Percentiles rank a stretch among this genome's conserved stretches.
Evolutionary conservation across 306 rosid species (phyloP).

Genomic region (Vachellia pachyceras): DNA sequence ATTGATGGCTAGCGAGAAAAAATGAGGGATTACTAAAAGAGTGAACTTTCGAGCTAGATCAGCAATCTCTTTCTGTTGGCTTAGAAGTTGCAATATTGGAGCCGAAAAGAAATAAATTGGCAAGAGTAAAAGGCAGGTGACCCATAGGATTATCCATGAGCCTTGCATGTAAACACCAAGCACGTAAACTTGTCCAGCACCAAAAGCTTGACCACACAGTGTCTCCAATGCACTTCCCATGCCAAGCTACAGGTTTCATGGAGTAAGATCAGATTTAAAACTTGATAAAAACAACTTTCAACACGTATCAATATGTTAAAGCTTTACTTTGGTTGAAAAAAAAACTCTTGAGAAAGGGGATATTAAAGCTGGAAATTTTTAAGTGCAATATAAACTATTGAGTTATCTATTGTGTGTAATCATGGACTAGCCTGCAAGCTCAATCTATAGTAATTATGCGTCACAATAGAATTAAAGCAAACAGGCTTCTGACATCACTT

Average conservation of each 20-base stretch:
- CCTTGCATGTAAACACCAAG: conserved; percentile 95
- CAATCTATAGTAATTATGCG: not conserved
- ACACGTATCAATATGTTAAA: not conserved
- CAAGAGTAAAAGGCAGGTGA: conserved; percentile 54
- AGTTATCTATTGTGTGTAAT: not conserved
- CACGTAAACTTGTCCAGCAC: conserved; percentile 73
- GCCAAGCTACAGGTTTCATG: conserved; percentile 60
- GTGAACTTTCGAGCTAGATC: conserved; percentile 71
- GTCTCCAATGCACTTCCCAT: conserved; percentile 97
- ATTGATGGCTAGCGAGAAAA: conserved; percentile 67
- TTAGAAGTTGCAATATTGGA: conserved; percentile 71
- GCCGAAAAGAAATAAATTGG: conserved; percentile 76
- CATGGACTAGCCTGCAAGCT: not conserved
- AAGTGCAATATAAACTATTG: not conserved
- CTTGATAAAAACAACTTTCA: too few species aligned
- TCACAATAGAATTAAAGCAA: not conserved
- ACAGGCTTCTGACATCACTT: not conserved
- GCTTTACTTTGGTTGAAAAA: not conserved
- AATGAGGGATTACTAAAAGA: conserved; percentile 63
- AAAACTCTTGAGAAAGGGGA: not conserved
- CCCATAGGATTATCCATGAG: conserved; percentile 70
- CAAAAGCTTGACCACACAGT: conserved; percentile 91
- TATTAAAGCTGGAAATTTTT: not conserved
- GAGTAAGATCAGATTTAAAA: not conserved
- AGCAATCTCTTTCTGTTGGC: conserved; percentile 74